phyloP scores from a whole-genome alignment of 2,329 filamentous ascomycete genomes.

The Pleurostoma richardsiae region DNA sequence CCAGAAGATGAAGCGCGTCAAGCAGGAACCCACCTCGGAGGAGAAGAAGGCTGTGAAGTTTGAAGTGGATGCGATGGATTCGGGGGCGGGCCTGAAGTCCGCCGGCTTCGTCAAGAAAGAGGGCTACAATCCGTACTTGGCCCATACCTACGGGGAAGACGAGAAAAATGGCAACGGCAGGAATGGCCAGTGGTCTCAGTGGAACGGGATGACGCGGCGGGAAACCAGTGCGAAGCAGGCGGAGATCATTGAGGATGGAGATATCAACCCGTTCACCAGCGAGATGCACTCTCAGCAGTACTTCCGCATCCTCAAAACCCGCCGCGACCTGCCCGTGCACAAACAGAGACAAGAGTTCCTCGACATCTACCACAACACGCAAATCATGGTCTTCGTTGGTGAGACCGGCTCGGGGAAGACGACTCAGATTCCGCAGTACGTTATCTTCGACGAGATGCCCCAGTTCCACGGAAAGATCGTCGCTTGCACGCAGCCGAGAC shows the following conservation, averaged over 20 bases:
- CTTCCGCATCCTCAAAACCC: constrained; percentile 79
- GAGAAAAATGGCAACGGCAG: constrained; percentile 30
- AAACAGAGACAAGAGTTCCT: constrained; percentile 94
- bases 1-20: constrained; percentile 23
- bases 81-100: too few species aligned
- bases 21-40: constrained; percentile 8
- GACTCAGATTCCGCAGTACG: constrained; percentile 97
- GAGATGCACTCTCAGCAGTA: constrained; percentile 74
- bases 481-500: constrained; percentile 93
- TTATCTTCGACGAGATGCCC: constrained; percentile 93
- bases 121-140: constrained; percentile 76
- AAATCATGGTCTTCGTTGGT: constrained; percentile 97
- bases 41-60: constrained; percentile 6
- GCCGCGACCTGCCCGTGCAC: constrained; percentile 85
- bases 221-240: constrained; percentile 75
- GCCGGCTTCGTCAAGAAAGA: constrained; percentile 5
- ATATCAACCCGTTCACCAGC: constrained; percentile 81
- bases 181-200: constrained; percentile 33
- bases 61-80: not conserved
- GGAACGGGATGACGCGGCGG: constrained; percentile 70
- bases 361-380: constrained; percentile 83
- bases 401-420: constrained; percentile 99
- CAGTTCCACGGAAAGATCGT: constrained; percentile 83
- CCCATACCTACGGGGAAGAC: constrained; percentile 70
- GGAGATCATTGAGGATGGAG: constrained; percentile 68